Evolutionary conservation across 129 eudicot genomes (phyloP).

Genomic region (Flaveria ramosissima): DNA sequence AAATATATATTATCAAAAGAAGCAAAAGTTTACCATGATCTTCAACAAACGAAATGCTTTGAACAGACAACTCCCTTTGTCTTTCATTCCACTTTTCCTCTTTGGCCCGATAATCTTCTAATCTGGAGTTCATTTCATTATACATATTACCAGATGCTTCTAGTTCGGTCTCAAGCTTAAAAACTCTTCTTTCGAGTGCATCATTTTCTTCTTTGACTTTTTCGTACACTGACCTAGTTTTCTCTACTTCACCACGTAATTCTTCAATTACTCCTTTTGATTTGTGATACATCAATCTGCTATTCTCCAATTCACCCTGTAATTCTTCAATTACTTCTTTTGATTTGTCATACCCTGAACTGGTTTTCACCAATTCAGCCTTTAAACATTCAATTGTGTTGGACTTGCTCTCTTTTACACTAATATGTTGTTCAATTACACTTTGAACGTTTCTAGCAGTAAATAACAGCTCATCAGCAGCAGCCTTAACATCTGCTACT

Average conservation of each 20-base stretch:
- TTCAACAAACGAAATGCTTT: conserved; percentile 25
- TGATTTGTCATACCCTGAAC: conserved; percentile 35
- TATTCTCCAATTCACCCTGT: conserved; percentile 52
- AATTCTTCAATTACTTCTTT: conserved; percentile 55
- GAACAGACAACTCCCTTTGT: conserved; percentile 53
- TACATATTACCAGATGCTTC: conserved; percentile 47
- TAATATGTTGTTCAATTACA: conserved; percentile 43
- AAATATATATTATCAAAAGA: conserved; percentile 20
- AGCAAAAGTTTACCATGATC: conserved; percentile 34
- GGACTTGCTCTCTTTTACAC: conserved; percentile 32
- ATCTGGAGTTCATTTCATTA: conserved; percentile 45
- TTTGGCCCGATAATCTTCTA: conserved; percentile 48
- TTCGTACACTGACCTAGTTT: conserved; percentile 37
- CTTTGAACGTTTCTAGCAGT: conserved; percentile 49
- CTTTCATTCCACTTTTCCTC: conserved; percentile 51
- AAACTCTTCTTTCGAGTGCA: conserved; percentile 40
- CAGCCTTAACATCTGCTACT: conserved; percentile 31
- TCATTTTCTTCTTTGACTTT: conserved; percentile 59
- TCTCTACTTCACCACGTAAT: conserved; percentile 48
- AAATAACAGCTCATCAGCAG: conserved; percentile 49
- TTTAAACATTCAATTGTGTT: conserved; percentile 37
- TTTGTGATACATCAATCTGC: conserved; percentile 37
- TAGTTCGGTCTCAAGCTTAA: conserved; percentile 54
- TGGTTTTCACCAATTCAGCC: conserved; percentile 49
- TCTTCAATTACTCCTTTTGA: conserved; percentile 51